Evolutionary conservation across 768 basidiomycete genomes (phyloP).

Genomic region (Asterophora lycoperdoides): DNA sequence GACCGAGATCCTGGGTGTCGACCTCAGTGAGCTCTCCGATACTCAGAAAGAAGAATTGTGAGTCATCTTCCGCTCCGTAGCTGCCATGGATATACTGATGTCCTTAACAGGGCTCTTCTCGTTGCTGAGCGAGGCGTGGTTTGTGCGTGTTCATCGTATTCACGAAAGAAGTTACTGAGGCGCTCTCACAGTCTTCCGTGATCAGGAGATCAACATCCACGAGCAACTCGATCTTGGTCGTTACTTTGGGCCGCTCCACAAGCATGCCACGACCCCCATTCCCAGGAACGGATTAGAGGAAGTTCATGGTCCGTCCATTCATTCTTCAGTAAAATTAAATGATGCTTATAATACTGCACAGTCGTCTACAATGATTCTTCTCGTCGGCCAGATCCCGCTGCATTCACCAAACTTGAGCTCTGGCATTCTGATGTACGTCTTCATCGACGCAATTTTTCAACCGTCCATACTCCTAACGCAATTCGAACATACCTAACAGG

Average conservation of each 20-base stretch:
- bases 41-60: slow-evolving; percentile 79
- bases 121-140: slow-evolving; percentile 75
- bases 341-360: slow-evolving; percentile 20
- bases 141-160: slow-evolving; percentile 34
- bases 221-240: slow-evolving; percentile 70
- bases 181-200: slow-evolving; percentile 56
- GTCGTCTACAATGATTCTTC: slow-evolving; percentile 71
- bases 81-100: slow-evolving; percentile 9
- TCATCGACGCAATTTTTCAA: not conserved
- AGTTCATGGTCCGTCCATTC: slow-evolving; percentile 53
- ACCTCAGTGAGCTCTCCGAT: slow-evolving; percentile 62
- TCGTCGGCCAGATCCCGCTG: slow-evolving; percentile 54
- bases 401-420: slow-evolving; percentile 71
- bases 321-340: slow-evolving; percentile 5
- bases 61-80: slow-evolving; percentile 16
- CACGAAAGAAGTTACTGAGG: not conserved
- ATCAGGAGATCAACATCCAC: slow-evolving; percentile 66
- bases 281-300: slow-evolving; percentile 72
- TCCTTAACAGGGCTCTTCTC: slow-evolving; percentile 52
- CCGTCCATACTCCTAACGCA: not conserved
- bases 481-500: slow-evolving; percentile 21
- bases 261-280: slow-evolving; percentile 78
- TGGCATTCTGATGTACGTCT: slow-evolving; percentile 75
- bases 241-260: slow-evolving; percentile 73
- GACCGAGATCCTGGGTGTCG: slow-evolving; percentile 69